phyloP scores from a whole-genome alignment of 228 moss, liverwort and hornwort species.

The Sphagnum fallax region DNA sequence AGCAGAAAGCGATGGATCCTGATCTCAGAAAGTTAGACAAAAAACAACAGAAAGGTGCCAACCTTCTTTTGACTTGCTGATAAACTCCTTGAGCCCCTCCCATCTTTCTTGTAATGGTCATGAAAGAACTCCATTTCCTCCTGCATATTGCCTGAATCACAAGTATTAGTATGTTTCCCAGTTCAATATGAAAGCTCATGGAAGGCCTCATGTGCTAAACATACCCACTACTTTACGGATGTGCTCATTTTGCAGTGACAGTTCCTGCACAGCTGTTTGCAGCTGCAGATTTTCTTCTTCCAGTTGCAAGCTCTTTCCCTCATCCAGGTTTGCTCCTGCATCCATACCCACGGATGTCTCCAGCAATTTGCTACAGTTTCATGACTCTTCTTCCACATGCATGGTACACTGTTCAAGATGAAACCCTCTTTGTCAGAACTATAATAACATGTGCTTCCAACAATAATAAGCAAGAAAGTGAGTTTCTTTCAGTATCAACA shows the following conservation, averaged over 20 bases:
- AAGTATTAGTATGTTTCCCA: background rate
- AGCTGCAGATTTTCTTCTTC: slow-evolving; percentile 53
- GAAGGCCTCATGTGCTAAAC: background rate
- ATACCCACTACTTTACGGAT: slow-evolving; percentile 50
- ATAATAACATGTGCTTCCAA: too few species aligned
- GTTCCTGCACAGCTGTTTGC: slow-evolving; percentile 35
- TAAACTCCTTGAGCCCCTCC: slow-evolving; percentile 6
- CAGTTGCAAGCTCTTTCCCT: slow-evolving; percentile 28
- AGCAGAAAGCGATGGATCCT: too few species aligned
- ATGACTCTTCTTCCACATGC: too few species aligned
- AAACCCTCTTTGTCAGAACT: too few species aligned
- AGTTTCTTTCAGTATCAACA: too few species aligned
- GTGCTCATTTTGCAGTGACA: slow-evolving; percentile 41
- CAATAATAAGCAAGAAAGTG: too few species aligned
- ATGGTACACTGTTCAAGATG: too few species aligned
- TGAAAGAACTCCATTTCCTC: slow-evolving; percentile 81
- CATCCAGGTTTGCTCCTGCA: slow-evolving; percentile 12
- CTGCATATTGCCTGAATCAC: slow-evolving; percentile 54
- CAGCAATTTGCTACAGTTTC: too few species aligned
- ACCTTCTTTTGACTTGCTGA: slow-evolving; percentile 34
- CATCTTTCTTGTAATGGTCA: slow-evolving; percentile 21
- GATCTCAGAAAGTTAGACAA: too few species aligned
- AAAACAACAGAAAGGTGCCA: background rate
- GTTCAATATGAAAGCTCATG: too few species aligned
- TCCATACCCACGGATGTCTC: background rate